phyloP scores from a whole-genome alignment of 2,329 filamentous ascomycete genomes.

The Beauveria asiatica region DNA sequence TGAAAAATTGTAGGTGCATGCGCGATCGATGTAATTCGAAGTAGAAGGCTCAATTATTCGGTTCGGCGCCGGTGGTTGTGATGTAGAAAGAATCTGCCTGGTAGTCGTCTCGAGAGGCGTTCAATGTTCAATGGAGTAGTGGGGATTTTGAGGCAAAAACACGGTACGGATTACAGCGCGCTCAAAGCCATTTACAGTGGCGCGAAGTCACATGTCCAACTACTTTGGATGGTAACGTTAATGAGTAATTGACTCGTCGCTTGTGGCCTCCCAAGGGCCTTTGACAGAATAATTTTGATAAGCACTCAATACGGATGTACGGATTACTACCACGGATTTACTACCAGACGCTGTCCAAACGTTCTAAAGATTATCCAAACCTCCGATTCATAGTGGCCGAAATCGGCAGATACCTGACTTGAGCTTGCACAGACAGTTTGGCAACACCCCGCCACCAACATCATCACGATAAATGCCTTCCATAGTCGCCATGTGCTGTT shows the following conservation, averaged over 20 bases:
- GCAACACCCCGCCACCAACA: background rate
- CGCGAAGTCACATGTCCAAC: conserved; percentile 25
- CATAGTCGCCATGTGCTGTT: background rate
- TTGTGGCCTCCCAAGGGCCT: no score
- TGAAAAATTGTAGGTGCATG: background rate
- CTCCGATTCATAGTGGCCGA: no score
- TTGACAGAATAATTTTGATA: no score
- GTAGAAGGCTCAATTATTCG: background rate
- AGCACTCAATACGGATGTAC: no score
- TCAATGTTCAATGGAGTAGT: conserved; percentile 9
- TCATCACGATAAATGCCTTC: background rate
- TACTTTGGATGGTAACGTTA: background rate
- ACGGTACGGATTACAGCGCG: conserved; percentile 19
- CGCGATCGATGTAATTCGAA: background rate
- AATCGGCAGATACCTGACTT: no score
- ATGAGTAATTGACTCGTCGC: no score
- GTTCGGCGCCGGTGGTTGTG: background rate
- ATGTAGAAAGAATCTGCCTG: background rate
- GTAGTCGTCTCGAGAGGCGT: background rate
- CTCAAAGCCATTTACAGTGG: conserved; percentile 14
- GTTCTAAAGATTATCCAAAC: no score
- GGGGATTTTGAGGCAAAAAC: conserved; percentile 9
- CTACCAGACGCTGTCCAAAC: no score
- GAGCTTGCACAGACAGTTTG: background rate
- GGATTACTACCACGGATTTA: no score